Base-by-base conservation (phyloP, 352 stramenopile species). In the Peronospora farinosa region DNA sequence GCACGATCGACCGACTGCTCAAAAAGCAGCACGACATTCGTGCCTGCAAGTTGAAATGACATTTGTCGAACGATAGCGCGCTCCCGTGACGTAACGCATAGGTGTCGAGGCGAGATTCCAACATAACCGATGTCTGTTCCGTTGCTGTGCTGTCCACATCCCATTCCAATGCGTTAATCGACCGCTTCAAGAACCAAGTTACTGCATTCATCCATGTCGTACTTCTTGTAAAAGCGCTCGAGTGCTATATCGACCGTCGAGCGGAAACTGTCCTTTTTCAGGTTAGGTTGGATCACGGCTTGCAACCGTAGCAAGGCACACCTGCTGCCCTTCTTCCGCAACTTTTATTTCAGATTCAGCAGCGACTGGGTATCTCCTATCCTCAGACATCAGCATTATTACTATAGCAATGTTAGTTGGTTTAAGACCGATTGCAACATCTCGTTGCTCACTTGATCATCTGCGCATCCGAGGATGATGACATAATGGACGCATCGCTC, bases 1-100 rank as follows among this genome's bases (percentile, higher is more conserved):
- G 28, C 40, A 47, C 47, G 19, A 55, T 44, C 1, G 40, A 19
- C 23, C 11, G 21, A 44, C 15, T 42, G 25, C 44, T 38, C 21
- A 11, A 39, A 54, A 7, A n/a, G 19, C 25, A 37, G 31, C 11
- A 37, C 31, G 31, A 15, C 31, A 37, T 15, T 37, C 11, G 41
- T 79, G 90, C 79, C 42, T 67, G 83, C 19, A 78, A 88, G 59
- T 90, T 91, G 63, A 90, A 86, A 51, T 88, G 79, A 61, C 78
- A 90, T 28, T 73, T 67, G 55, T 93, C 82, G 60, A 73, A 89
- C 25, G 62, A 62, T 27, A 86, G 67, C 5, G 70, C 63, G 15
- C 57, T 78, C 6, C 81, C 58, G 12, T 79, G 78, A 35, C 69
- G 74, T 59, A 91, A 88, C 10, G 75, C 65, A 40, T 83, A 88